A percentile compares a stretch with the other conserved stretches of the same genome.
Evolutionary conservation across 148 eudicot species (phyloP).

Genomic region (Salicornia ramosissima): DNA sequence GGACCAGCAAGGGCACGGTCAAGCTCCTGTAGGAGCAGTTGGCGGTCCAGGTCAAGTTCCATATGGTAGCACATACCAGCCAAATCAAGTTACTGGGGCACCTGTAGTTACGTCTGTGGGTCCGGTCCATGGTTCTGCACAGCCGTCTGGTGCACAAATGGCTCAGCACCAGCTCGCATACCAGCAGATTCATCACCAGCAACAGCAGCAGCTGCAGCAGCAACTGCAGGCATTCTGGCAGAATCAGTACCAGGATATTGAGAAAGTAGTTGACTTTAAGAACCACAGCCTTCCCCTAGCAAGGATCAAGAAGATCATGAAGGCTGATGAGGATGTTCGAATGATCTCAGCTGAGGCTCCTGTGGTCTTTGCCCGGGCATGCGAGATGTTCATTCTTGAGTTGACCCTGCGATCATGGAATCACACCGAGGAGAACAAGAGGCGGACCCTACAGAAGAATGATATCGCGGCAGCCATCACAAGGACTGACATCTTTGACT

Average conservation of each 20-base stretch:
- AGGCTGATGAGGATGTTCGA: slow-evolving; percentile 77
- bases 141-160: slow-evolving; percentile 40
- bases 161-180: slow-evolving; percentile 68
- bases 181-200: slow-evolving; percentile 75
- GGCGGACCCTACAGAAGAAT: slow-evolving; percentile 73
- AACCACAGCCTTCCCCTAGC: slow-evolving; percentile 79
- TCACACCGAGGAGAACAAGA: slow-evolving; percentile 76
- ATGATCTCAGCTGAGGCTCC: slow-evolving; percentile 92
- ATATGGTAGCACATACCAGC: slow-evolving; percentile 44
- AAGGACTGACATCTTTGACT: slow-evolving; percentile 73
- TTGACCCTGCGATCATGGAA: slow-evolving; percentile 70
- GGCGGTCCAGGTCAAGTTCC: slow-evolving; percentile 44
- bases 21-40: slow-evolving; percentile 40
- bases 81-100: slow-evolving; percentile 48
- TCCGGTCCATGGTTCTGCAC: slow-evolving; percentile 27
- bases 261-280: slow-evolving; percentile 67
- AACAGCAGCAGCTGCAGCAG: slow-evolving; percentile 64
- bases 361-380: slow-evolving; percentile 69
- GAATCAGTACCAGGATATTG: slow-evolving; percentile 57
- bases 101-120: slow-evolving; percentile 46
- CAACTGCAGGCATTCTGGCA: slow-evolving; percentile 72
- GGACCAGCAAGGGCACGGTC: slow-evolving; percentile 70
- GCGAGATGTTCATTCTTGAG: slow-evolving; percentile 80
- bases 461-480: slow-evolving; percentile 78
- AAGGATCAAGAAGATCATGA: slow-evolving; percentile 78